phyloP scores from a whole-genome alignment of 2,329 filamentous ascomycete genomes.

The Mycogone perniciosa region DNA sequence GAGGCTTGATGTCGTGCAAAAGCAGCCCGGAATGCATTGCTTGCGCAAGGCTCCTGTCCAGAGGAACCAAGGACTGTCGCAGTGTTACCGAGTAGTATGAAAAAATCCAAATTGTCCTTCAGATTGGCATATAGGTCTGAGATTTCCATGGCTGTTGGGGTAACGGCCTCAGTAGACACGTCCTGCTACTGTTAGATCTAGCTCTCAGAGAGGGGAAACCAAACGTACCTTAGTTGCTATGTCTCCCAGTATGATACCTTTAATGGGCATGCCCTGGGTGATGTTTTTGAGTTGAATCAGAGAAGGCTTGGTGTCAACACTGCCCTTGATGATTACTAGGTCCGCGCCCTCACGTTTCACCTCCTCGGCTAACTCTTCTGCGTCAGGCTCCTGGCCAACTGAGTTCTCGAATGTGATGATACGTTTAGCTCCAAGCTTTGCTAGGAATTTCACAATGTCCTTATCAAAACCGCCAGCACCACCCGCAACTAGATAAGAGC shows the following conservation, averaged over 20 bases:
- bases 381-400: neutral
- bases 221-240: neutral
- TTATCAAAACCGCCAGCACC: neutral
- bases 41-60: neutral
- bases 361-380: neutral
- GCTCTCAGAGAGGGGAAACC: neutral
- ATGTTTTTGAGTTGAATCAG: constrained; percentile 2
- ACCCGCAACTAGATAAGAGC: constrained; percentile 8
- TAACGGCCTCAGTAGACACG: neutral
- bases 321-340: constrained; percentile 4
- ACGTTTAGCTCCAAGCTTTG: constrained; percentile 6
- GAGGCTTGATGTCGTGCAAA: constrained; percentile 3
- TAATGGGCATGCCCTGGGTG: neutral
- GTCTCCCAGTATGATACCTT: constrained; percentile 7
- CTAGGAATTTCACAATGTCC: constrained; percentile 5
- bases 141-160: neutral
- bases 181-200: neutral
- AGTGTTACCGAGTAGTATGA: constrained; percentile 5
- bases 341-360: constrained; percentile 2
- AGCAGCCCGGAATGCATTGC: constrained; percentile 9
- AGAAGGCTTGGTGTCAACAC: neutral
- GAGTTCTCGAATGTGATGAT: neutral
- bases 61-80: constrained; percentile 1
- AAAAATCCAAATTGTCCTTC: constrained; percentile 9
- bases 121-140: neutral